Conservation (phyloP, 2,329 filamentous ascomycete species). For the Microsporum ferrugineum region DNA sequence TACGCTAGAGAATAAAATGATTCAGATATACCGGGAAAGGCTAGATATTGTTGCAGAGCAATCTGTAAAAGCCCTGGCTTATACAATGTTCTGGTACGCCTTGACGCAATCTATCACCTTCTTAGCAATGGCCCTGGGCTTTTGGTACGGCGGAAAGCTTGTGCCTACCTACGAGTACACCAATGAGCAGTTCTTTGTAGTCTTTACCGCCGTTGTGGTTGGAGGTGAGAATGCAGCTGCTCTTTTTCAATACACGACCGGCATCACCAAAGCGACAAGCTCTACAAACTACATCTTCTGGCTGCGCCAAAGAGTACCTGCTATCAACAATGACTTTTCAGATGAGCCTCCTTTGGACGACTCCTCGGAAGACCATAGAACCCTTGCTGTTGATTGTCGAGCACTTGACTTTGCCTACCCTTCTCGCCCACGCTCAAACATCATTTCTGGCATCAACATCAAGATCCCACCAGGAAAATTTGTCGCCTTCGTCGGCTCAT, state of each 20-base stretch:
- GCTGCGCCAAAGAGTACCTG: slow-evolving; percentile 69
- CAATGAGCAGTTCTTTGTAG: slow-evolving; percentile 61
- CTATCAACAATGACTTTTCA: slow-evolving; percentile 37
- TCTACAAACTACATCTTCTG: slow-evolving; percentile 62
- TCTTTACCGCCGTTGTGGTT: slow-evolving; percentile 59
- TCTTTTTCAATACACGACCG: slow-evolving; percentile 62
- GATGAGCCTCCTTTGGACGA: background rate
- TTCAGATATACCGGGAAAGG: slow-evolving; percentile 36
- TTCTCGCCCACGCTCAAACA: slow-evolving; percentile 47
- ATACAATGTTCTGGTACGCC: slow-evolving; percentile 37
- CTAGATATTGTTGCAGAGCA: slow-evolving; percentile 36
- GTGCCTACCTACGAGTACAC: slow-evolving; percentile 56
- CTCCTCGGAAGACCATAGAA: slow-evolving; percentile 30
- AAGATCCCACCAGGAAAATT: slow-evolving; percentile 37
- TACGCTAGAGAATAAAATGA: slow-evolving; percentile 41
- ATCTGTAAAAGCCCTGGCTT: slow-evolving; percentile 38
- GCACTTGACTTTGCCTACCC: slow-evolving; percentile 57
- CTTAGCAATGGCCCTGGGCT: slow-evolving; percentile 61
- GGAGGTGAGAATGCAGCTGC: slow-evolving; percentile 62
- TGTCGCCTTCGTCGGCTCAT: slow-evolving; percentile 53
- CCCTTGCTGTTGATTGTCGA: background rate
- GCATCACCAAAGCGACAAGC: slow-evolving; percentile 55
- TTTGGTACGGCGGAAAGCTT: slow-evolving; percentile 67
- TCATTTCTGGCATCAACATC: slow-evolving; percentile 47
- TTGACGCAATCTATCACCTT: slow-evolving; percentile 43